Conservation (phyloP, 148 eudicot genomes). For the Linanthus parryae region DNA sequence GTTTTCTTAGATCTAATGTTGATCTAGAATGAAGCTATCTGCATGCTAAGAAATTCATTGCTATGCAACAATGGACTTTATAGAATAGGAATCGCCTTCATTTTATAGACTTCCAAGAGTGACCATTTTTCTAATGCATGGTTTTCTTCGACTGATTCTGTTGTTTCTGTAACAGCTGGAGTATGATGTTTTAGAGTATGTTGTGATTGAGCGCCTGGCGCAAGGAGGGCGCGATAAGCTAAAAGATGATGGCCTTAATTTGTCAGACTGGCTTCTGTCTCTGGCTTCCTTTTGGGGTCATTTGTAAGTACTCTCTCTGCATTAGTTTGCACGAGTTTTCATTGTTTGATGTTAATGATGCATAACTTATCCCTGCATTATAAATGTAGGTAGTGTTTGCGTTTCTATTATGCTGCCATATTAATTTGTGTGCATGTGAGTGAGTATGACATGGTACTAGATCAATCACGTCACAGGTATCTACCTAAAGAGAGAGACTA, state of each 20-base stretch:
- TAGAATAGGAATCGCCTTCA: no score
- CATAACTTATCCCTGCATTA: neutral
- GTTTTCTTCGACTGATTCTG: neutral
- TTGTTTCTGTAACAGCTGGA: constrained; percentile 53
- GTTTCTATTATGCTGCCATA: neutral
- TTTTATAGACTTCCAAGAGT: no score
- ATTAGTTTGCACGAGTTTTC: neutral
- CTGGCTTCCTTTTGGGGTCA: constrained; percentile 99
- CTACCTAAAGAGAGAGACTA: no score
- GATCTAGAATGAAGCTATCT: no score
- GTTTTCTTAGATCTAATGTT: no score
- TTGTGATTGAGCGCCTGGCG: constrained; percentile 90
- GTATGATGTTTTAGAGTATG: constrained; percentile 95
- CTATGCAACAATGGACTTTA: no score
- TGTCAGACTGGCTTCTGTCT: constrained; percentile 99
- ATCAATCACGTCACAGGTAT: no score
- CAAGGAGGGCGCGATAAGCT: constrained; percentile 92
- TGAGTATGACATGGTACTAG: no score
- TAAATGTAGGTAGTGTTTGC: neutral
- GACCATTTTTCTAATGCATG: no score
- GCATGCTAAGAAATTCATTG: no score
- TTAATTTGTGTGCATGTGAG: no score
- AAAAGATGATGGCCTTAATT: constrained; percentile 93
- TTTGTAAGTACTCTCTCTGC: constrained; percentile 54
- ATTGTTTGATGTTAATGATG: neutral